A percentile compares a stretch with the other conserved stretches of the same genome.
Evolutionary conservation across 805 yeast species (phyloP).

Genomic region (Candida pseudofarinosa): DNA sequence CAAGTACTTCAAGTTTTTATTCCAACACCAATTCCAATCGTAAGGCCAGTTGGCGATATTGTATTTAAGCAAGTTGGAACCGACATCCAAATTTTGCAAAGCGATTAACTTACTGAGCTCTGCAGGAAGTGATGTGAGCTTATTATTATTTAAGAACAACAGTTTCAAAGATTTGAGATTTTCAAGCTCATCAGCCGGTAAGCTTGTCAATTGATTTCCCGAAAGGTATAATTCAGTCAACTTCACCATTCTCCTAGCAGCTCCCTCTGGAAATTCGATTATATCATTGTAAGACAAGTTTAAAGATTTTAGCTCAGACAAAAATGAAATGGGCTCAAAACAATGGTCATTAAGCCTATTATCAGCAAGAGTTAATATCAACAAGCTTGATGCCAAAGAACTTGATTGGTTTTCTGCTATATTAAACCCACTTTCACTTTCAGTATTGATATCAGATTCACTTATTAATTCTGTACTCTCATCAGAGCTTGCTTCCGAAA

Average conservation of each 20-base stretch:
- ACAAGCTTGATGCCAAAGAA: constrained; percentile 48
- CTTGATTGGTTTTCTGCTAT: constrained; percentile 5
- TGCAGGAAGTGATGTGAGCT: constrained; percentile 81
- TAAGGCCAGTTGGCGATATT: constrained; percentile 92
- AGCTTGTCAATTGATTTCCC: constrained; percentile 73
- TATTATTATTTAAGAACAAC: constrained; percentile 76
- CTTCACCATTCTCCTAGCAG: constrained; percentile 49
- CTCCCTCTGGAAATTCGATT: constrained; percentile 77
- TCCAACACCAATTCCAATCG: constrained; percentile 97
- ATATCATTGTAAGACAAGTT: constrained; percentile 84
- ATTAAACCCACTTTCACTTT: constrained; percentile 3
- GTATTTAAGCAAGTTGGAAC: constrained; percentile 84
- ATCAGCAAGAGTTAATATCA: constrained; percentile 67
- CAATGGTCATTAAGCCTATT: constrained; percentile 78
- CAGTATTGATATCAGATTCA: neutral
- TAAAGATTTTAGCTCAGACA: constrained; percentile 54
- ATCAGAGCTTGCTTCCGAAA: neutral
- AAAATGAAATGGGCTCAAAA: constrained; percentile 60
- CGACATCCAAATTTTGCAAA: constrained; percentile 77
- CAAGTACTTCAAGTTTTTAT: constrained; percentile 67
- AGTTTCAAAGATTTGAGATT: constrained; percentile 52
- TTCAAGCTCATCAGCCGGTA: constrained; percentile 86
- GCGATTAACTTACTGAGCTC: constrained; percentile 69
- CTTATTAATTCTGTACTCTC: neutral
- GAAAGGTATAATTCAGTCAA: constrained; percentile 69